These are phyloP conservation scores for Aspergillus pseudoterreus DNA, from an alignment of 2,329 filamentous ascomycete species.

Conservation along the genomic window DNA sequence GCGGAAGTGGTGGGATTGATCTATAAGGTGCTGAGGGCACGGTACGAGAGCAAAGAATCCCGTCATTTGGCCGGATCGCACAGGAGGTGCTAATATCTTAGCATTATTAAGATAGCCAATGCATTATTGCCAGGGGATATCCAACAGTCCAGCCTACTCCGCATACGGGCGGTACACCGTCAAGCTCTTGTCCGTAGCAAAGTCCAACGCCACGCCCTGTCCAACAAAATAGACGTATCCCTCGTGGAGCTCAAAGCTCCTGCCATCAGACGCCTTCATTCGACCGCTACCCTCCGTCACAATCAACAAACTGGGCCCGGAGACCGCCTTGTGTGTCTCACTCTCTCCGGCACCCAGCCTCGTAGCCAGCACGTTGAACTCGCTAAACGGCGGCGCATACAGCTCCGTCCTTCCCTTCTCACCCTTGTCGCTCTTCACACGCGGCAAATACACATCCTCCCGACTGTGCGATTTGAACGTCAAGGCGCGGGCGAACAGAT, in stretches of 20 bases:
- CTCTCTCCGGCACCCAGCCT: slow-evolving; percentile 55
- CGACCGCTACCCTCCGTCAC: slow-evolving; percentile 57
- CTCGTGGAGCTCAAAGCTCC: slow-evolving; percentile 53
- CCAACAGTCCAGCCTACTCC: slow-evolving; percentile 20
- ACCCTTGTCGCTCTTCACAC: slow-evolving; percentile 49
- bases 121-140: not conserved
- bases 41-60: too few relatives aligned
- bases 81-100: too few relatives aligned
- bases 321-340: slow-evolving; percentile 54
- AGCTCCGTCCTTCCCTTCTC: slow-evolving; percentile 58
- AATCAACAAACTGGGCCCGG: slow-evolving; percentile 62
- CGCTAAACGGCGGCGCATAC: slow-evolving; percentile 65
- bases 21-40: too few relatives aligned
- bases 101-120: not conserved
- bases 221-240: slow-evolving; percentile 67
- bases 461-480: slow-evolving; percentile 61
- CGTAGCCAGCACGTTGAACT: slow-evolving; percentile 66
- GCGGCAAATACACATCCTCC: slow-evolving; percentile 54
- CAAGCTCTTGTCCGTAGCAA: slow-evolving; percentile 42
- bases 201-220: slow-evolving; percentile 50
- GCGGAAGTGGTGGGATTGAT: not conserved
- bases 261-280: slow-evolving; percentile 51
- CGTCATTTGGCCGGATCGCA: too few relatives aligned
- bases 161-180: slow-evolving; percentile 48
- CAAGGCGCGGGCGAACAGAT: slow-evolving; percentile 60